Evolutionary conservation across 768 basidiomycete genomes (phyloP).

Genomic region (Ephemerocybe angulata): DNA sequence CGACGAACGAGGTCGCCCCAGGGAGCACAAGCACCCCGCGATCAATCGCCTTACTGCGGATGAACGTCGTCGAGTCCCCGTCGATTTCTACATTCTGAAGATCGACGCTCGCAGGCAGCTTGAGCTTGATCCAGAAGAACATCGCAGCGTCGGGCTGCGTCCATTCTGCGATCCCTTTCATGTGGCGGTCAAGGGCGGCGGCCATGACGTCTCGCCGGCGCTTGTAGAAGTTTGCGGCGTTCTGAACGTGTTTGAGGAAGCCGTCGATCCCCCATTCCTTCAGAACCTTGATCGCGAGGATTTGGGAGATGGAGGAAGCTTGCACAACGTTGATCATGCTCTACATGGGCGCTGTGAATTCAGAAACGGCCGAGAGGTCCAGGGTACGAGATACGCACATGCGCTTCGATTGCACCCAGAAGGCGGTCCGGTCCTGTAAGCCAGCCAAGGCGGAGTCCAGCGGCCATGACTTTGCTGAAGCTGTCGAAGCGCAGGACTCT

Average conservation of each 20-base stretch:
- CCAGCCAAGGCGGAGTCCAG: conserved; percentile 76
- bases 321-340: conserved; percentile 62
- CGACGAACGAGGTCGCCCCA: conserved; percentile 71
- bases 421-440: conserved; percentile 66
- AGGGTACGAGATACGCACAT: conserved; percentile 39
- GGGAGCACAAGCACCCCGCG: conserved; percentile 83
- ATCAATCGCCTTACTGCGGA: conserved; percentile 64
- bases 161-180: conserved; percentile 72
- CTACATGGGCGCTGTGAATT: conserved; percentile 23
- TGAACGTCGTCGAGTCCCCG: conserved; percentile 65
- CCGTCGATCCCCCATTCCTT: conserved; percentile 68
- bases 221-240: conserved; percentile 66
- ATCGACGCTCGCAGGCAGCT: conserved; percentile 11
- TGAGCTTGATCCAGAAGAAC: conserved; percentile 73
- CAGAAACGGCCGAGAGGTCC: background rate
- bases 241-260: conserved; percentile 60
- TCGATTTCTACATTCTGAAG: conserved; percentile 17
- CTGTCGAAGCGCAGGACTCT: conserved; percentile 84
- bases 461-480: conserved; percentile 73
- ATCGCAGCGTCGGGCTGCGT: conserved; percentile 69
- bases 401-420: conserved; percentile 60
- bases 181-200: conserved; percentile 59
- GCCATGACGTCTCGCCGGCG: conserved; percentile 71
- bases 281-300: conserved; percentile 52
- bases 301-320: conserved; percentile 55